Evolutionary conservation across 345 rosid genomes (phyloP), one percentile per base, ranked within the genome.

Genomic region (Acer campestre): DNA sequence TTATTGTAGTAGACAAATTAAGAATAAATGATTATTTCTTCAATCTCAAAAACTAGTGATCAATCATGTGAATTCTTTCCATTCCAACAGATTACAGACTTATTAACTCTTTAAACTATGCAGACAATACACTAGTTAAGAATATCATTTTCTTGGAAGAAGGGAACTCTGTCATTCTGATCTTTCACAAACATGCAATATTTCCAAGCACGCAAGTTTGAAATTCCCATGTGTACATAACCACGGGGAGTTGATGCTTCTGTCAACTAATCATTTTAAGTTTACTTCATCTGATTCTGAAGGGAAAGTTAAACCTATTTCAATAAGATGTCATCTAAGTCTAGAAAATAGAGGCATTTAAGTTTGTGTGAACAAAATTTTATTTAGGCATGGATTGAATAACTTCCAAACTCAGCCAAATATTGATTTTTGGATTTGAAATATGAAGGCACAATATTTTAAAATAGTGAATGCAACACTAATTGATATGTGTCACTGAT

Each of bases 341-440:
- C 20, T 14, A 4, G 53, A 38, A 31, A 29, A 59, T 58, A 38
- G n/a, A 12, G 16, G 76, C 51, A 40, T 22, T n/a, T 40, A 3
- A 73, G 40, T 58, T 73, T 59, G 53, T 61, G 27, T n/a, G 64
- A 27, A 51, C 5, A 14, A 56, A 31, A 55, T 71, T 27, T 55
- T 16, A 2, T 18, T 55, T 35, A 31, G 48, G 10, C 2, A 56
- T 31, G 49, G 63, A 59, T 38, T 23, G 14, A 69, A 68, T 61
- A 68, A 59, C 40, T 44, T 68, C 46, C 22, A 27, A 25, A 44
- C 29, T 46, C 79, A 68, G 38, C 55, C 67, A 68, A 42, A 67
- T 58, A 68, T 42, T 2, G 17, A 42, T 58, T 7, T 58, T 61
- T 3, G 3, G 3, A 25, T 58, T 48, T 17, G 44, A 25, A 65